Conservation (phyloP, 2,329 filamentous ascomycete genomes). For the Cladophialophora bantiana region DNA sequence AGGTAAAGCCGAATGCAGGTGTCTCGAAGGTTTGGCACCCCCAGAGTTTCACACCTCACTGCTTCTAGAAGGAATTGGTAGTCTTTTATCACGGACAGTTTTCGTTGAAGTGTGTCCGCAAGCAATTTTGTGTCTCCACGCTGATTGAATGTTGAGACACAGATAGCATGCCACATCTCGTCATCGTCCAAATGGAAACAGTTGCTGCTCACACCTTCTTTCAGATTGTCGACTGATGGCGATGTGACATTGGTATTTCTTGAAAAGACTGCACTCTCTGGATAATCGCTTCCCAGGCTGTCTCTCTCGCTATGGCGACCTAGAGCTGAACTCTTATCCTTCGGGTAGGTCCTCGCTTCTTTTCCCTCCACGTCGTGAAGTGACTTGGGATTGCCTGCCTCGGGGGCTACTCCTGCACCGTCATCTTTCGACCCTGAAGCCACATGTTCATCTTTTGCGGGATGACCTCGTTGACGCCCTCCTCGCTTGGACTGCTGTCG, state of each 20-base stretch:
- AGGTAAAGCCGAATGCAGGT: conserved; percentile 18
- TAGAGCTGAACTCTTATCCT: not conserved
- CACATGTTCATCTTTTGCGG: not conserved
- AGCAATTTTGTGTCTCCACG: not conserved
- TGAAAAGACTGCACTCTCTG: not conserved
- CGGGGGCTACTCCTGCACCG: not conserved
- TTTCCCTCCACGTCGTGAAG: not conserved
- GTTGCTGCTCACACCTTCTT: not conserved
- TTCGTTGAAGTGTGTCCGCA: not conserved
- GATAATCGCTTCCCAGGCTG: not conserved
- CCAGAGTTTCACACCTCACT: not conserved
- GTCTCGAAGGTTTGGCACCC: not conserved
- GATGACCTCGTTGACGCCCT: not conserved
- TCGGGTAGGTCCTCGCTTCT: not conserved
- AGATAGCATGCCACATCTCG: not conserved
- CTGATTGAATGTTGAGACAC: too few relatives aligned
- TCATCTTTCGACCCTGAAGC: not conserved
- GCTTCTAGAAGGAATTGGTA: conserved; percentile 23
- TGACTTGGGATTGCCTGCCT: not conserved
- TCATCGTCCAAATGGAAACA: not conserved
- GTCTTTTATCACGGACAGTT: conserved; percentile 3
- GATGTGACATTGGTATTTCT: not conserved
- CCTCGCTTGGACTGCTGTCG: not conserved
- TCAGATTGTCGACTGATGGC: not conserved
- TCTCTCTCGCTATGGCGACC: not conserved